phyloP scores from a whole-genome alignment of 257 asterid species.

The Ajuga chamaepitys region DNA sequence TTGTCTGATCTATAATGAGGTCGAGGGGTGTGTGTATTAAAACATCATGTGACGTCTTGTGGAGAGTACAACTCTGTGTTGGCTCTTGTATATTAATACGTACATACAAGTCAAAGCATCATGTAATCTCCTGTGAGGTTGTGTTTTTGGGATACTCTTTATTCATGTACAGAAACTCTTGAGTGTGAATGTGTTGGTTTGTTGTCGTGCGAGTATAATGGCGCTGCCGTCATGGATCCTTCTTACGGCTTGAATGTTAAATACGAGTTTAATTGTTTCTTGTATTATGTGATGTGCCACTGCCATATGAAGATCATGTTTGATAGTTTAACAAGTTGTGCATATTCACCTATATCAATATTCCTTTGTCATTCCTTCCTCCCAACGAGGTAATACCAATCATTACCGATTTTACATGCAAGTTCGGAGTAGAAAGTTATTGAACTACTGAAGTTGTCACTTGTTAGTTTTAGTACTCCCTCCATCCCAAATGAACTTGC shows the following conservation, averaged over 20 bases:
- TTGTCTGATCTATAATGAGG: conserved; percentile 25
- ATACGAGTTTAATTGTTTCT: not conserved
- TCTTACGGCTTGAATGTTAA: not conserved
- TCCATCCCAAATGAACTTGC: no score
- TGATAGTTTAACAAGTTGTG: no score
- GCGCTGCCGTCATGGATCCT: not conserved
- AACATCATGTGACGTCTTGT: not conserved
- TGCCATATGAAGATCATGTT: no score
- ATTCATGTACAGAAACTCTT: not conserved
- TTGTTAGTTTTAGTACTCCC: no score
- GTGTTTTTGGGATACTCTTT: not conserved
- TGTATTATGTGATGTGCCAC: not conserved
- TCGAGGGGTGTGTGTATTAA: not conserved
- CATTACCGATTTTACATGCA: no score
- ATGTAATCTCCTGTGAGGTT: not conserved
- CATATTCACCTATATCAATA: no score
- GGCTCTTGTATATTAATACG: not conserved
- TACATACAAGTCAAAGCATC: no score
- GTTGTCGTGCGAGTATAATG: no score
- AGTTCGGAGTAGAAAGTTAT: no score
- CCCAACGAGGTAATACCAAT: no score
- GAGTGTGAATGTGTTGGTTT: not conserved
- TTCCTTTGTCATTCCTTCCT: no score
- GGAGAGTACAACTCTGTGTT: not conserved
- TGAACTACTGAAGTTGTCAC: no score